These are phyloP conservation scores for Chenopodium album DNA, from an alignment of 148 eudicot genomes.

Conservation along the genomic window DNA sequence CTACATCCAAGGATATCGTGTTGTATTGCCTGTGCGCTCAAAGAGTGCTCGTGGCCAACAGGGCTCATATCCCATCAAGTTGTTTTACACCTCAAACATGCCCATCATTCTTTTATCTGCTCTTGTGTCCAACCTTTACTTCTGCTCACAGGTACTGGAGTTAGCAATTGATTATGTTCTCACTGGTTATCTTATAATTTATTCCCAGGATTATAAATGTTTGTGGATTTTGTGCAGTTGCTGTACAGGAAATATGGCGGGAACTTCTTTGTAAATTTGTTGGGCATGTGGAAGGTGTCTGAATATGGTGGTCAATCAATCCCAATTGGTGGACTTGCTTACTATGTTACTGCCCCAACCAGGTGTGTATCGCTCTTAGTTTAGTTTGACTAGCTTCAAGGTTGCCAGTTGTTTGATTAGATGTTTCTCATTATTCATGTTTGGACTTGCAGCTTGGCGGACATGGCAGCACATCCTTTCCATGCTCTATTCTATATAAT, in stretches of 20 bases:
- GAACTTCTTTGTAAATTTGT: conserved; percentile 64
- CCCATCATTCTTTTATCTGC: conserved; percentile 88
- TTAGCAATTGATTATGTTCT: not conserved
- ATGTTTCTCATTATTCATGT: not conserved
- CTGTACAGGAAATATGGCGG: conserved; percentile 67
- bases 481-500: conserved; percentile 76
- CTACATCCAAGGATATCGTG: conserved; percentile 90
- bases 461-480: conserved; percentile 86
- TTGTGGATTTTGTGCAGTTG: conserved; percentile 39
- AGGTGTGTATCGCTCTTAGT: conserved; percentile 41
- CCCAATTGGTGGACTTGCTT: conserved; percentile 94
- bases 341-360: conserved; percentile 81
- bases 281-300: conserved; percentile 86
- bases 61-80: conserved; percentile 80
- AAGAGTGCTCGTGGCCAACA: conserved; percentile 95
- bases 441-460: conserved; percentile 65
- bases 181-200: not conserved
- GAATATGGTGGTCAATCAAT: conserved; percentile 74
- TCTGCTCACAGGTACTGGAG: conserved; percentile 69
- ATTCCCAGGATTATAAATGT: not conserved
- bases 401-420: not conserved
- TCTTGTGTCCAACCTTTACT: conserved; percentile 77
- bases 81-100: conserved; percentile 93
- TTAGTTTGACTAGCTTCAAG: not conserved
- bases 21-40: conserved; percentile 75